A percentile compares a stretch with the other conserved stretches of the same genome.
These are phyloP conservation scores for Agroathelia rolfsii DNA, from an alignment of 1,284 basidiomycete species.

Conservation along the genomic window DNA sequence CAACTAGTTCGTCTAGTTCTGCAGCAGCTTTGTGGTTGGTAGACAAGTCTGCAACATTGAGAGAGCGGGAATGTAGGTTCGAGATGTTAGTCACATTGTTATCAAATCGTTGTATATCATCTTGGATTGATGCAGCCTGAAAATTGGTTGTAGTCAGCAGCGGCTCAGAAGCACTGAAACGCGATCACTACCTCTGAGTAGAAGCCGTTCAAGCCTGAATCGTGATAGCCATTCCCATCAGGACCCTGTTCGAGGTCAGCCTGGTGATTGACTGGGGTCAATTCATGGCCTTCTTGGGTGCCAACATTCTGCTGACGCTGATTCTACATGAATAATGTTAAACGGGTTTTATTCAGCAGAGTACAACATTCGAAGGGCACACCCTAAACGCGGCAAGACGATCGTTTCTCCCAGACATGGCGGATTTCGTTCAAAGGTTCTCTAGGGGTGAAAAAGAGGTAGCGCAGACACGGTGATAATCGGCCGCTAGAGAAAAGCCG, in stretches of 20 bases:
- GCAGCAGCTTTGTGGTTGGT: slow-evolving; percentile 34
- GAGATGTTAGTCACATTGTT: slow-evolving; percentile 48
- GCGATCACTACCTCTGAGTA: slow-evolving; percentile 21
- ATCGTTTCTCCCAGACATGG: too few species aligned
- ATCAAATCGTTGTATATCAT: slow-evolving; percentile 43
- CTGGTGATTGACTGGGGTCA: too few species aligned
- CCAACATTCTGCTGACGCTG: slow-evolving; percentile 16
- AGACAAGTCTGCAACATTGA: slow-evolving; percentile 45
- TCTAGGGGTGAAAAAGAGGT: too few species aligned
- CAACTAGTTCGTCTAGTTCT: slow-evolving; percentile 46
- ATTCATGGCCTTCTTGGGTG: slow-evolving; percentile 13
- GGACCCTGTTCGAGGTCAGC: too few species aligned
- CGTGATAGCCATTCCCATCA: too few species aligned
- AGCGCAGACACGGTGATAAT: too few species aligned
- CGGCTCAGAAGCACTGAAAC: background rate
- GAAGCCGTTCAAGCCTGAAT: slow-evolving; percentile 16
- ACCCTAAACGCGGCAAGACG: too few species aligned
- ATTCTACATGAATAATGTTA: slow-evolving; percentile 12
- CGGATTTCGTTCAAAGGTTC: too few species aligned
- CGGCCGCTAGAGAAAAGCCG: too few species aligned
- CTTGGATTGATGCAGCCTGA: slow-evolving; percentile 48
- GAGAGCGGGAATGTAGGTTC: slow-evolving; percentile 46
- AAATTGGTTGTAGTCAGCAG: background rate
- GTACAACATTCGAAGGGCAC: too few species aligned
- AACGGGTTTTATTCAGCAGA: background rate